Base-by-base conservation (phyloP, 2,329 filamentous ascomycete species). In the Venturia nashicola region DNA sequence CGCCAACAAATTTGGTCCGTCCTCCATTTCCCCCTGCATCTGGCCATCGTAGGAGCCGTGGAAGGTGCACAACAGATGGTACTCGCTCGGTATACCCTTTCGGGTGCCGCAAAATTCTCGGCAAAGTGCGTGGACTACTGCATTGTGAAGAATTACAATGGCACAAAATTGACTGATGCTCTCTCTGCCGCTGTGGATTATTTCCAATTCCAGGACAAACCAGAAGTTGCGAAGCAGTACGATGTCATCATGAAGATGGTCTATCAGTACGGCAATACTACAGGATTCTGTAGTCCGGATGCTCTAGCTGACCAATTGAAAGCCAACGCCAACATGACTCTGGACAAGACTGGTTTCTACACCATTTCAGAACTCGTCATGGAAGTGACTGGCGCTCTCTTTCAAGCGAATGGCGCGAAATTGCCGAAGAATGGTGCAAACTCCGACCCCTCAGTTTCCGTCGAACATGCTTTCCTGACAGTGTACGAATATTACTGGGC, bases 1-100 rank as follows among this genome's bases (percentile, higher is more conserved):
- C 70, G 70, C 39, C 72, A 74, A 61, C 72, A 73, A 62, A 55
- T 71, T 18, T 73, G 71, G 71, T 67, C 68, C 11, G 70, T 71
- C 18, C 59, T 69, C 5, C 72, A 74, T 65, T 72, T 73, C 65
- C 71, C 72, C 2, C 66, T 74, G 0, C 72, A 74, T 65, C 65
- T 69, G 3, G 66, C 67, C 12, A 65, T 72, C 23, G 70, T 73
- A 5, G 65, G 71, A 18, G 69, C 71, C 40, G 67, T 74, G 1
- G 70, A 74, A 61, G 72, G 72, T 43, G 51, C 51, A 36, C 51
- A 57, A n/a, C 51, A 57, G 12, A 57, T 57, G 51, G 51, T 57
- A 1, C 39, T 34, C 51, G 61, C 44, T 16, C 46, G 44, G 4
- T 62, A 62, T 34, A 46, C 44, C 6, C 20, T 40, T 23, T 32